Evolutionary conservation across 495 filamentous ascomycete genomes (phyloP), one percentile per base, ranked within the genome.

Genomic region (Articulospora tetracladia): DNA sequence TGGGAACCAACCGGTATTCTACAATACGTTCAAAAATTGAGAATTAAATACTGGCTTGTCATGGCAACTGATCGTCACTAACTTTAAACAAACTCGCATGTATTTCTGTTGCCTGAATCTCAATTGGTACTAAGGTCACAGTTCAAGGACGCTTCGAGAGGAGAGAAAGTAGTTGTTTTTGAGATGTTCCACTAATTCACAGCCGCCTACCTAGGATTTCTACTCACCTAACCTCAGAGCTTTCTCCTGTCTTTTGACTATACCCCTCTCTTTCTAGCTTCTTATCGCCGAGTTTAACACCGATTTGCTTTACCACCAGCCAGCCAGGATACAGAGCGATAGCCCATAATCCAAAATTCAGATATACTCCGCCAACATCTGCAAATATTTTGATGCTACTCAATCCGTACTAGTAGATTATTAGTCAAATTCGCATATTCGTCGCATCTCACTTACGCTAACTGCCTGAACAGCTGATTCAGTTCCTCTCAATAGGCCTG

Each of bases 391-490:
- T 70, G 20, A 87, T 55, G 24, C 79, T 81, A 55, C 75, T 79
- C 0, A 87, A 64, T 1, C 84, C 84, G 58, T 86, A 87, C 58
- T 60, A 12, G 3, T 15, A 54, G 3, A 36, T 3, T 10, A 10
- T n/a, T 1, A 22, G 0, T 6, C 54, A 2, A 46, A 68, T 53
- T 70, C 17, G 12, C 2, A 53, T 19, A 17, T 44, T 53, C 68
- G 70, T 44, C 54, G 77, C 74, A 22, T 8, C 12, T 12, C 10
- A 47, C 58, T 54, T 55, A 60, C 58, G 60, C 81, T 83, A 25
- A 88, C 70, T 19, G 83, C 81, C 66, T 86, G 83, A 66, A 79
- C 82, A 3, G 82, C 84, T 24, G 82, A 84, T 62, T 88, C 84
- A 0, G 81, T 85, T 0, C 82, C 84, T 48, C 84, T 72, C 27